These are phyloP conservation scores for Dissophora ornata DNA, from an alignment of 192 early-diverging fungal species.

Conservation along the genomic window DNA sequence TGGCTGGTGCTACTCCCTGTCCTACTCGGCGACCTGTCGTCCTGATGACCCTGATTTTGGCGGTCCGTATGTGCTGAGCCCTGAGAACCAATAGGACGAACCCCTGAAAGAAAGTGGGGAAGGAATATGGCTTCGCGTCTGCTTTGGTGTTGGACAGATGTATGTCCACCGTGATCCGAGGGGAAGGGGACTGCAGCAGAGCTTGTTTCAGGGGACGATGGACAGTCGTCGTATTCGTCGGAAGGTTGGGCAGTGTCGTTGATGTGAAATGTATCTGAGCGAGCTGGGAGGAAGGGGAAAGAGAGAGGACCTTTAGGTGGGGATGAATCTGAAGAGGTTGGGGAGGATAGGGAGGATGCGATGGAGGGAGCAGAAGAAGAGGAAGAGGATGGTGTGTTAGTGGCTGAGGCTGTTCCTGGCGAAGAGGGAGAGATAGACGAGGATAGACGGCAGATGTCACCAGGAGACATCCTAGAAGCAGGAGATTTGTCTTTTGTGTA, in stretches of 20 bases:
- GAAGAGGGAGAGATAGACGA: conserved; percentile 12
- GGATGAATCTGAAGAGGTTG: background rate
- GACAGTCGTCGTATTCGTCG: background rate
- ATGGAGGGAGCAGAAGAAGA: conserved; percentile 14
- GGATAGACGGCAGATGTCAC: conserved; percentile 6
- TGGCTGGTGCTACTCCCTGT: background rate
- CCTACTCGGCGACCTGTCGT: background rate
- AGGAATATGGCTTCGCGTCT: conserved; percentile 3
- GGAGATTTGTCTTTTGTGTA: no score
- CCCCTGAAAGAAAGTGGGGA: conserved; percentile 11
- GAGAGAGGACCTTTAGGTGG: background rate
- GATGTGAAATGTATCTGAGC: conserved; percentile 4
- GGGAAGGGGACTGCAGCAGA: background rate
- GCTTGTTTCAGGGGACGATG: background rate
- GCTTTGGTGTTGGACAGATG: background rate
- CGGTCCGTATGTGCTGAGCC: background rate
- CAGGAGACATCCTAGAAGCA: conserved; percentile 26
- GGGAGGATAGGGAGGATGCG: conserved; percentile 14
- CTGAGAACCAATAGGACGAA: background rate
- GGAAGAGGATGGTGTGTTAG: background rate
- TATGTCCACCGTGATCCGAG: background rate
- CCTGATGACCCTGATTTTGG: background rate
- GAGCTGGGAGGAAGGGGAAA: background rate
- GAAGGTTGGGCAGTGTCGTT: background rate
- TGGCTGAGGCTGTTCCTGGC: conserved; percentile 13